Evolutionary conservation across 495 filamentous ascomycete genomes (phyloP).

Genomic region (Penicillium samsonianum): DNA sequence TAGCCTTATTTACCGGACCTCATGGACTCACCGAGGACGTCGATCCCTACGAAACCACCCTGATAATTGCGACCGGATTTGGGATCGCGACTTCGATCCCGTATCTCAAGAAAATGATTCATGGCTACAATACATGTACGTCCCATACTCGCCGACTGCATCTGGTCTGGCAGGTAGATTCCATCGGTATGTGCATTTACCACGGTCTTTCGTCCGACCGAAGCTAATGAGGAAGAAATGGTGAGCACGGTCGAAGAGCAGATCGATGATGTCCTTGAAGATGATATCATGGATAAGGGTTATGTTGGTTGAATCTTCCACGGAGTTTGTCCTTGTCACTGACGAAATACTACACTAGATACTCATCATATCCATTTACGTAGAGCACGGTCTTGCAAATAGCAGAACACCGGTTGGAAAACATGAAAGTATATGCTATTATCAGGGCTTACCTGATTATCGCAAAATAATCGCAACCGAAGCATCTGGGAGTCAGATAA

Average conservation of each 20-base stretch:
- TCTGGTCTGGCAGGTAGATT: conserved; percentile 38
- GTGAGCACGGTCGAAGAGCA: conserved; percentile 9
- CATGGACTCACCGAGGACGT: conserved; percentile 27
- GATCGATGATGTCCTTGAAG: conserved; percentile 24
- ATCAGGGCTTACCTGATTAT: conserved; percentile 24
- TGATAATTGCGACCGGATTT: conserved; percentile 31
- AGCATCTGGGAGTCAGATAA: conserved; percentile 19
- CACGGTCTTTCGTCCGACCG: too few species aligned
- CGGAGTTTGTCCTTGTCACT: too few species aligned
- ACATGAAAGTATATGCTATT: conserved; percentile 18
- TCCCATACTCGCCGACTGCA: conserved; percentile 26
- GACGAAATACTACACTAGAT: too few species aligned
- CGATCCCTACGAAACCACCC: conserved; percentile 29
- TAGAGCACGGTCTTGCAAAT: conserved; percentile 16
- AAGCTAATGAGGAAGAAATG: conserved; percentile 12
- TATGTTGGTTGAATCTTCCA: too few species aligned
- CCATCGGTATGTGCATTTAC: too few species aligned
- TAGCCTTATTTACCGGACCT: conserved; percentile 32
- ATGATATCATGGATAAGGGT: conserved; percentile 26
- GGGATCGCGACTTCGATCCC: conserved; percentile 28
- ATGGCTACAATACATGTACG: conserved; percentile 32
- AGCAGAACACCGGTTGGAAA: conserved; percentile 19
- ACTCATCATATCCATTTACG: conserved; percentile 25
- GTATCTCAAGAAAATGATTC: conserved; percentile 36
- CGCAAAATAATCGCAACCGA: conserved; percentile 20